Base-by-base conservation (phyloP, 768 basidiomycete genomes). In the Termitomyces sp. region DNA sequence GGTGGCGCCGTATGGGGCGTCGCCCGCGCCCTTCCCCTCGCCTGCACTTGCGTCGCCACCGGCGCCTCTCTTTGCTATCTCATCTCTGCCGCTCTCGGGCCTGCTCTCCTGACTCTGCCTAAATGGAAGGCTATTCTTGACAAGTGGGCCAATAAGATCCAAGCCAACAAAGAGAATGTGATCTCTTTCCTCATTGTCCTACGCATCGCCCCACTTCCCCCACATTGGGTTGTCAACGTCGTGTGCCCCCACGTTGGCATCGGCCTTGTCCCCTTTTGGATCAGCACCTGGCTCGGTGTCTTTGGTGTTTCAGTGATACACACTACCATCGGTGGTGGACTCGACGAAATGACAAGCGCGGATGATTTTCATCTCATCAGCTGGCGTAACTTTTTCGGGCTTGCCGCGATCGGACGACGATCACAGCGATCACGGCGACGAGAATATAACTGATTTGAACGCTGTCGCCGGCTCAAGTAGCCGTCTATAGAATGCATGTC, bases 1-100 rank as follows among this genome's bases (percentile, higher is more conserved):
- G 95, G 91, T 20, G 96, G 96, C 34, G 96, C 96, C 0, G 90
- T 97, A 4, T 98, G 94, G 87, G 95, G 95, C 39, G 87, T 96
- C 30, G 74, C 91, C 2, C 75, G 86, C 12, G 95, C 95, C 0
- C 80, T 98, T 5, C 89, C 91, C 5, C 82, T 98, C n/a, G 90
- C 90, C 10, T 98, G 95, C 65, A 82, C 88, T 62, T 96, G 93
- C 71, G 91, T 98, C 55, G 93, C 95, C 14, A 82, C 88, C 0
- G 96, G 96, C 36, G 94, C 94, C 0, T 82, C 93, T 0, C 81
- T 98, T 8, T 97, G 95, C 76, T 98, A 98, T 74, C 81, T 89
- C 66, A 89, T 98, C 65, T 94, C 92, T 30, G 87, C 94, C 16
- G 89, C 93, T 18, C 86, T 97, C 57, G 96, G 95, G 0, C 95